Conservation (phyloP, 441 rosid species). For the Mallotus japonicus region DNA sequence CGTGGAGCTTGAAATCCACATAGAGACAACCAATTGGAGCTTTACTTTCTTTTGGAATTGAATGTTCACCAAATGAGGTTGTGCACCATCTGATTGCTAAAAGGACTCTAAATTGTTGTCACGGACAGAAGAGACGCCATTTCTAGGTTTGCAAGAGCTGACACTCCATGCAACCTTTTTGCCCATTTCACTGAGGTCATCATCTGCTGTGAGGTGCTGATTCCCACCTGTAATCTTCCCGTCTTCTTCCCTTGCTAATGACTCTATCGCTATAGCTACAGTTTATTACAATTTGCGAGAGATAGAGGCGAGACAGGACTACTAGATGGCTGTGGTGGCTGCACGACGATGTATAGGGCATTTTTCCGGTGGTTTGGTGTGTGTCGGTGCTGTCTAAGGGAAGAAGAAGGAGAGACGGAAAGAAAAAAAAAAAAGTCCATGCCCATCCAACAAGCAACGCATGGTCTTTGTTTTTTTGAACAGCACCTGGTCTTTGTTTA, state of each 20-base stretch:
- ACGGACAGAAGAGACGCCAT: constrained; percentile 77
- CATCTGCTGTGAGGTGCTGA: constrained; percentile 55
- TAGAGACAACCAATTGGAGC: constrained; percentile 77
- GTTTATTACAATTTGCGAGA: not conserved
- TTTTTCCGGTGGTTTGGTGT: too few relatives aligned
- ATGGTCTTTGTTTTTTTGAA: too few relatives aligned
- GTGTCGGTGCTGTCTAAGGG: too few relatives aligned
- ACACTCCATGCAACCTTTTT: constrained; percentile 97
- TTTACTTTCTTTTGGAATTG: constrained; percentile 92
- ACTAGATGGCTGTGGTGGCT: too few relatives aligned
- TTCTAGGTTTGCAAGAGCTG: constrained; percentile 92
- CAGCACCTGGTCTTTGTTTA: too few relatives aligned
- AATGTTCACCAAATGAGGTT: constrained; percentile 89
- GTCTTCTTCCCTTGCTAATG: constrained; percentile 88
- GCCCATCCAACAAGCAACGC: too few relatives aligned
- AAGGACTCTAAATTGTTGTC: constrained; percentile 82
- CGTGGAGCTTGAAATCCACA: constrained; percentile 90
- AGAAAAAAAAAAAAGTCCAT: too few relatives aligned
- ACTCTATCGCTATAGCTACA: constrained; percentile 64
- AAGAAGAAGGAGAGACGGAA: too few relatives aligned
- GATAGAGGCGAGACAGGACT: too few relatives aligned
- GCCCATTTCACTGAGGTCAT: constrained; percentile 86
- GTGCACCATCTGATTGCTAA: constrained; percentile 98
- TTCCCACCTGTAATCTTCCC: constrained; percentile 82
- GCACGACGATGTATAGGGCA: too few relatives aligned